Evolutionary conservation across 768 basidiomycete species (phyloP).

Genomic region (Suillus fuscotomentosus): DNA sequence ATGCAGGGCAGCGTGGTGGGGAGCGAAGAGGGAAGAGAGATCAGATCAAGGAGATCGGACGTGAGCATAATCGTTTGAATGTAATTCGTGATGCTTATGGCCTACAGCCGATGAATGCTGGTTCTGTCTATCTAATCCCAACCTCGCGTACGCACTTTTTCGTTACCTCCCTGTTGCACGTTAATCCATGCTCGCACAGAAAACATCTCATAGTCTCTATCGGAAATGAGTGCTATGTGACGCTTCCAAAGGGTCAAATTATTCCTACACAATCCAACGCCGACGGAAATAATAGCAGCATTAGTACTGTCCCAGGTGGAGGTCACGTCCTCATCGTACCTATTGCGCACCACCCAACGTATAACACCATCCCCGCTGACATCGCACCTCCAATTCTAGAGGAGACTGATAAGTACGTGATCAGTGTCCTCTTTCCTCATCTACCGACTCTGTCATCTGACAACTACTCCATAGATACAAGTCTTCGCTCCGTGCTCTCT

Average conservation of each 20-base stretch:
- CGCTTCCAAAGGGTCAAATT: slow-evolving; percentile 95
- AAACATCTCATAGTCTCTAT: slow-evolving; percentile 97
- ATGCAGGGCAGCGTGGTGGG: slow-evolving; percentile 35
- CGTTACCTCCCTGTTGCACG: neutral
- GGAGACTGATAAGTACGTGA: slow-evolving; percentile 71
- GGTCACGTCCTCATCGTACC: slow-evolving; percentile 95
- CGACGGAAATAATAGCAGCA: slow-evolving; percentile 34
- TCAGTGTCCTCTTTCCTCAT: slow-evolving; percentile 3
- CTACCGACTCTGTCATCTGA: neutral
- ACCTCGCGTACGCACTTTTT: slow-evolving; percentile 62
- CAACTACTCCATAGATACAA: slow-evolving; percentile 59
- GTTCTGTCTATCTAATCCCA: slow-evolving; percentile 97
- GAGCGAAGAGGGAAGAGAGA: slow-evolving; percentile 37
- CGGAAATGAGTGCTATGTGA: slow-evolving; percentile 90
- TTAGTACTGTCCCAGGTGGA: slow-evolving; percentile 76
- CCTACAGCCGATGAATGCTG: slow-evolving; percentile 86
- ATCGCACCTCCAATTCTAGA: slow-evolving; percentile 70
- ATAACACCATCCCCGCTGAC: slow-evolving; percentile 76
- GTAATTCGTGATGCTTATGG: neutral
- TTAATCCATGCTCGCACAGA: slow-evolving; percentile 35
- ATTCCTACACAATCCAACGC: slow-evolving; percentile 70
- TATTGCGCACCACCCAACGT: slow-evolving; percentile 91
- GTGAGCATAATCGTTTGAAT: slow-evolving; percentile 42
- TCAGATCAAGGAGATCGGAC: slow-evolving; percentile 76
- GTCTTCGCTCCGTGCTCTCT: slow-evolving; percentile 67